A percentile compares a stretch with the other conserved stretches of the same genome.
Conservation (phyloP, 1,284 basidiomycete genomes). For the Agroathelia rolfsii region DNA sequence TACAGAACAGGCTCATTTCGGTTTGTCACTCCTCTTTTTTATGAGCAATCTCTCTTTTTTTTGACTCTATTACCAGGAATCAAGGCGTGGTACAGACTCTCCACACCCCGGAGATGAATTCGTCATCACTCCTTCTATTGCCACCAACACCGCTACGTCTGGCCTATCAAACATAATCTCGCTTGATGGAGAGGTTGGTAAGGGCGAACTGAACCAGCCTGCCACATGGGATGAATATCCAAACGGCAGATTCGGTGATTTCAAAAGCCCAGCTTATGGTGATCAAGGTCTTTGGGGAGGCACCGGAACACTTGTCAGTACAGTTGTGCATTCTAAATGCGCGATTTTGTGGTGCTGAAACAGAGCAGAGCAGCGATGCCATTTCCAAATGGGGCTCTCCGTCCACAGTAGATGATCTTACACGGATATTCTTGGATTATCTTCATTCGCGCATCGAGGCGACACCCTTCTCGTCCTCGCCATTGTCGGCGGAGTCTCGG, state of each 20-base stretch:
- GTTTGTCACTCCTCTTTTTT: slow-evolving; percentile 34
- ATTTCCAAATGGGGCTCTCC: slow-evolving; percentile 80
- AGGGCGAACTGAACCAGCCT: slow-evolving; percentile 65
- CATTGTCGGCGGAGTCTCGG: slow-evolving; percentile 78
- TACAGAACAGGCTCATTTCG: slow-evolving; percentile 59
- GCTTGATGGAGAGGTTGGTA: slow-evolving; percentile 47
- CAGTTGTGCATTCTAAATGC: slow-evolving; percentile 1
- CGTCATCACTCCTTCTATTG: slow-evolving; percentile 51
- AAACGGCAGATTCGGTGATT: slow-evolving; percentile 98
- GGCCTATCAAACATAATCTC: slow-evolving; percentile 31
- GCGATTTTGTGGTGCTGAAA: slow-evolving; percentile 1
- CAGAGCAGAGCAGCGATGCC: slow-evolving; percentile 49
- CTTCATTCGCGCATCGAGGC: slow-evolving; percentile 58
- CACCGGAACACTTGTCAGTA: slow-evolving; percentile 40
- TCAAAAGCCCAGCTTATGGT: slow-evolving; percentile 93
- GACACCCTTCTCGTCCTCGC: slow-evolving; percentile 81
- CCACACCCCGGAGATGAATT: slow-evolving; percentile 28
- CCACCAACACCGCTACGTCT: slow-evolving; percentile 45
- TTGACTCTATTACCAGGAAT: slow-evolving; percentile 25
- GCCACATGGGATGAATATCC: slow-evolving; percentile 97
- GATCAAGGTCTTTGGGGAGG: slow-evolving; percentile 68
- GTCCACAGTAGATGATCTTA: slow-evolving; percentile 61
- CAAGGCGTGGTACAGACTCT: slow-evolving; percentile 17
- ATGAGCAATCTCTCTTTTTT: slow-evolving; percentile 3
- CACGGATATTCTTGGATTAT: slow-evolving; percentile 71